phyloP scores from a whole-genome alignment of 768 basidiomycete species.

The Myochromella boudieri region DNA sequence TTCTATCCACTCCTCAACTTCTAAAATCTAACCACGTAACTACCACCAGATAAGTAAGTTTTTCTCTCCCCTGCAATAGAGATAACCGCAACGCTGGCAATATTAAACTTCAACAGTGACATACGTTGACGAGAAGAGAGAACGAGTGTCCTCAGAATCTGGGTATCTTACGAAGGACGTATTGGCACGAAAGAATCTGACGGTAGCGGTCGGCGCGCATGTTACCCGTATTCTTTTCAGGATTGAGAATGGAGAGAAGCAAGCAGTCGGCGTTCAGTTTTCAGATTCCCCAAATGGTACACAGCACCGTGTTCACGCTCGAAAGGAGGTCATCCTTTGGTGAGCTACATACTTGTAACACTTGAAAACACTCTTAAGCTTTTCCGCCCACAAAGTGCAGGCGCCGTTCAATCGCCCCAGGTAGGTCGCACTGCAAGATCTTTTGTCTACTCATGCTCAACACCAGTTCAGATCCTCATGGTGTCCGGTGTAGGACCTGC shows the following conservation, averaged over 20 bases:
- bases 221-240: conserved; percentile 63
- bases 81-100: conserved; percentile 1
- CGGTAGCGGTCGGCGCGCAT: conserved; percentile 52
- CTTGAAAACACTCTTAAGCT: not conserved
- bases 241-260: conserved; percentile 31
- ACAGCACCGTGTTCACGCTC: conserved; percentile 45
- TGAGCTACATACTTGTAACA: conserved; percentile 32
- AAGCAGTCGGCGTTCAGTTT: conserved; percentile 66
- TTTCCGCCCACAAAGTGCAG: conserved; percentile 37
- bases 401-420: conserved; percentile 61
- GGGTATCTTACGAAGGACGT: conserved; percentile 70
- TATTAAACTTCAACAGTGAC: conserved; percentile 48
- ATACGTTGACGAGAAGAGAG: conserved; percentile 51
- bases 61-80: not conserved
- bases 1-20: not conserved
- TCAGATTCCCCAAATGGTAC: conserved; percentile 33
- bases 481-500: conserved; percentile 78
- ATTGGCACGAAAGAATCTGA: conserved; percentile 63
- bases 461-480: conserved; percentile 56
- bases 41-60: conserved; percentile 42
- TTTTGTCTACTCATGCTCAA: not conserved
- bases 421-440: conserved; percentile 20
- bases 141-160: conserved; percentile 61
- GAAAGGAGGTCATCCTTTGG: conserved; percentile 64
- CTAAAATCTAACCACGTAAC: not conserved